Percentiles rank a stretch among this genome's conserved stretches.
Evolutionary conservation across 2,329 filamentous ascomycete species (phyloP).

Genomic region (Cladosporium sp.): DNA sequence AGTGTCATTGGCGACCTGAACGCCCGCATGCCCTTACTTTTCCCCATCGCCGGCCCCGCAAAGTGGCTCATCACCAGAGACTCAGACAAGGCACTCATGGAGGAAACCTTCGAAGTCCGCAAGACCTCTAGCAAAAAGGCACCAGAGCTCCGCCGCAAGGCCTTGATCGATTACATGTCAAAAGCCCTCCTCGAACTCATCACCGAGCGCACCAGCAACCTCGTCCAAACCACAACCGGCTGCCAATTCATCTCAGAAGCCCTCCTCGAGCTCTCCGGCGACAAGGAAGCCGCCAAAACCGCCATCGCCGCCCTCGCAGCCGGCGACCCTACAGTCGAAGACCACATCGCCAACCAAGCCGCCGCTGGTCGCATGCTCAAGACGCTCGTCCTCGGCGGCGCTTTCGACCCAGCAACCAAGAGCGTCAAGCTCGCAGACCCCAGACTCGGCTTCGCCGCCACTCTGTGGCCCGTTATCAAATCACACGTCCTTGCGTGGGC

Average conservation of each 20-base stretch:
- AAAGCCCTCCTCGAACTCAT: constrained; percentile 75
- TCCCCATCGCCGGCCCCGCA: constrained; percentile 69
- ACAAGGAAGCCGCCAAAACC: constrained; percentile 61
- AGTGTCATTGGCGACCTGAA: constrained; percentile 70
- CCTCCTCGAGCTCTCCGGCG: constrained; percentile 72
- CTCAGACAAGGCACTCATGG: constrained; percentile 67
- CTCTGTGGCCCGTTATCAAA: constrained; percentile 81
- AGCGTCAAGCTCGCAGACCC: constrained; percentile 71
- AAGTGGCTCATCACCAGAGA: constrained; percentile 65
- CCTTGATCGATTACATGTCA: constrained; percentile 74
- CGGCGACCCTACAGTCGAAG: constrained; percentile 45
- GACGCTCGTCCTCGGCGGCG: constrained; percentile 84
- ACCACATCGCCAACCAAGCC: constrained; percentile 63
- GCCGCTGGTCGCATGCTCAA: constrained; percentile 84
- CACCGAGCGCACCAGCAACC: constrained; percentile 64
- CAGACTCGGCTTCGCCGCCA: constrained; percentile 74
- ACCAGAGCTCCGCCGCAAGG: constrained; percentile 69
- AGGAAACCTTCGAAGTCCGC: constrained; percentile 77
- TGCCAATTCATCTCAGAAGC: constrained; percentile 85
- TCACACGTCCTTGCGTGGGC: constrained; percentile 79
- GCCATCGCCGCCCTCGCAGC: constrained; percentile 58
- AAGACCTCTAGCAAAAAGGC: constrained; percentile 92
- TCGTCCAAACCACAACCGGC: constrained; percentile 77
- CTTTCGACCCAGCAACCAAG: constrained; percentile 75
- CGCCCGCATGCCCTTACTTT: constrained; percentile 69